Evolutionary conservation across 2,329 filamentous ascomycete species (phyloP).

Genomic region (Chaetomiaceae sp.): DNA sequence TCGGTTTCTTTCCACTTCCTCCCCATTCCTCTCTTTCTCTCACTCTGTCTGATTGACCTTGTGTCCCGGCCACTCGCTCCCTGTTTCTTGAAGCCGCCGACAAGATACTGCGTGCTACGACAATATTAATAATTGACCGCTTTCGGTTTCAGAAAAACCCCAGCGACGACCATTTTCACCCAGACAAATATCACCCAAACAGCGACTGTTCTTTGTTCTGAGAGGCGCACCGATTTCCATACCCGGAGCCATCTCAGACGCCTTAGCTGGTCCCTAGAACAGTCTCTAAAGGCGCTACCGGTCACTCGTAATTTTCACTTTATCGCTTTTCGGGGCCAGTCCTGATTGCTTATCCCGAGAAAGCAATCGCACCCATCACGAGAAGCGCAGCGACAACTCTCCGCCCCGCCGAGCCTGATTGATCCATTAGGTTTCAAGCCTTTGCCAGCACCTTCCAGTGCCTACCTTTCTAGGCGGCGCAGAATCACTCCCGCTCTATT

Average conservation of each 20-base stretch:
- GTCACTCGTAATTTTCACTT: not conserved
- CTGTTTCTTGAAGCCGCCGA: not conserved
- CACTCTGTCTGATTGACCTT: not conserved
- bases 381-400: not conserved
- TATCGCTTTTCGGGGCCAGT: not conserved
- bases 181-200: constrained; percentile 7
- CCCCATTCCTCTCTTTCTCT: not conserved
- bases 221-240: constrained; percentile 28
- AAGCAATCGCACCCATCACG: not conserved
- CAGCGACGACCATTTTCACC: constrained; percentile 6
- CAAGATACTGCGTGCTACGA: not conserved
- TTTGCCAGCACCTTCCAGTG: not conserved
- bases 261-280: constrained; percentile 57
- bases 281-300: constrained; percentile 23
- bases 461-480: not conserved
- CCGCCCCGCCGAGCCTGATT: not conserved
- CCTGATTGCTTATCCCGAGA: not conserved
- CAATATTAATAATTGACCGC: not conserved
- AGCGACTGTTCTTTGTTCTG: constrained; percentile 37
- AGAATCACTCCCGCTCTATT: not conserved
- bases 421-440: not conserved
- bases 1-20: not conserved
- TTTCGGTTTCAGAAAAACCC: not conserved
- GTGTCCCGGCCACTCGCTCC: constrained; percentile 10
- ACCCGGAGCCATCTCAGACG: constrained; percentile 45